phyloP scores from a whole-genome alignment of 2,329 filamentous ascomycete genomes.

The Coniella lustricola region DNA sequence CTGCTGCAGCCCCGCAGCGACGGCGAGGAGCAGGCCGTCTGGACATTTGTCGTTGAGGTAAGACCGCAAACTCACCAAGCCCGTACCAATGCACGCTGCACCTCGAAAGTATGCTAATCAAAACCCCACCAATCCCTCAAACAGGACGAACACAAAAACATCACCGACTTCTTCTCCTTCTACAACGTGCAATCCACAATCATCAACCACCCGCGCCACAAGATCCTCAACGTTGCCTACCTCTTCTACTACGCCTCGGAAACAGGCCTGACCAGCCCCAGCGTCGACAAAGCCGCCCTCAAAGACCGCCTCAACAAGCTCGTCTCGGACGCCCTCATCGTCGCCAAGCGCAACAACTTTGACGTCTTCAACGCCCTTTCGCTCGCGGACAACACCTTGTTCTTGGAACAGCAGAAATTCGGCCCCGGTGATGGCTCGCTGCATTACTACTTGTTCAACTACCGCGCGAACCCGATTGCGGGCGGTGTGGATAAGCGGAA shows the following conservation, averaged over 20 bases:
- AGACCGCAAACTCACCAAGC: slow-evolving; percentile 13
- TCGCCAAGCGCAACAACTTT: slow-evolving; percentile 77
- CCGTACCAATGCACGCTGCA: no score
- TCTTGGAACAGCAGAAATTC: slow-evolving; percentile 91
- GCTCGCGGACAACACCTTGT: slow-evolving; percentile 86
- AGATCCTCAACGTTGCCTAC: slow-evolving; percentile 81
- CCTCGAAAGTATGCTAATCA: background rate
- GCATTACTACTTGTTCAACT: slow-evolving; percentile 98
- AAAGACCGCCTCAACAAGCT: slow-evolving; percentile 76
- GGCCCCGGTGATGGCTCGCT: slow-evolving; percentile 89
- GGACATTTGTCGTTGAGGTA: slow-evolving; percentile 86
- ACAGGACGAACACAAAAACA: slow-evolving; percentile 59
- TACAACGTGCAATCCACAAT: slow-evolving; percentile 92
- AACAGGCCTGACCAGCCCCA: slow-evolving; percentile 55
- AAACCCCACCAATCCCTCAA: slow-evolving; percentile 8
- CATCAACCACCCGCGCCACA: slow-evolving; percentile 72
- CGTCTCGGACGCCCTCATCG: slow-evolving; percentile 76
- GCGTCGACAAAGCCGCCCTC: slow-evolving; percentile 47
- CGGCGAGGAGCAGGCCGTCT: slow-evolving; percentile 73
- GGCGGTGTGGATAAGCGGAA: slow-evolving; percentile 81
- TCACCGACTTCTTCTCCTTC: slow-evolving; percentile 97
- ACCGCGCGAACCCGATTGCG: slow-evolving; percentile 75
- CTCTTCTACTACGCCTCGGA: slow-evolving; percentile 96
- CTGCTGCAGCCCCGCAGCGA: slow-evolving; percentile 63
- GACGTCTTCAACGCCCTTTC: slow-evolving; percentile 97